Conservation (phyloP, 75 land plant genomes). For the Selaginella moellendorffii region DNA sequence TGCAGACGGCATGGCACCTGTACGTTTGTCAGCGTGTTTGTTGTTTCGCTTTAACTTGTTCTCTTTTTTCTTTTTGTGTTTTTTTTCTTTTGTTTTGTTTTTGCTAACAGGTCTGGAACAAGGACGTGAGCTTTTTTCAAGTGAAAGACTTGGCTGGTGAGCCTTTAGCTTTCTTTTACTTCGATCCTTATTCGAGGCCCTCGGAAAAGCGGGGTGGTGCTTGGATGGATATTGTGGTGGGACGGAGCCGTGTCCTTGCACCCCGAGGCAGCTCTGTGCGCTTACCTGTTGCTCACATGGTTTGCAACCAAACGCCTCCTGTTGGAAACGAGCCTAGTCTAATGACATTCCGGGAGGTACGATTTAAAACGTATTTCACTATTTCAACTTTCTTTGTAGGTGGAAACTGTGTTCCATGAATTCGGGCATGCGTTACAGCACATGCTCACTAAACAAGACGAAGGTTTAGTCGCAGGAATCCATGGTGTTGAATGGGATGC, state of each 20-base stretch:
- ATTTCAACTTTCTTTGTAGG: slow-evolving; percentile 28
- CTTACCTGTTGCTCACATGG: slow-evolving; percentile 85
- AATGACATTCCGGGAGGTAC: slow-evolving; percentile 90
- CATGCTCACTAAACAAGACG: slow-evolving; percentile 85
- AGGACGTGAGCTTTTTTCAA: slow-evolving; percentile 57
- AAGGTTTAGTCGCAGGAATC: slow-evolving; percentile 73
- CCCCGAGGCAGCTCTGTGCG: slow-evolving; percentile 40
- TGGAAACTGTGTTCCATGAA: slow-evolving; percentile 91
- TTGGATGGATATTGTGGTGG: slow-evolving; percentile 90
- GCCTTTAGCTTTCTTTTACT: slow-evolving; percentile 71
- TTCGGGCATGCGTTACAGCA: slow-evolving; percentile 96
- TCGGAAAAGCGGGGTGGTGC: slow-evolving; percentile 91
- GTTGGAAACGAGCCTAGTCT: slow-evolving; percentile 82
- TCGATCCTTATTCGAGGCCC: slow-evolving; percentile 92
- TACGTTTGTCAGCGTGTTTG: slow-evolving; percentile 13
- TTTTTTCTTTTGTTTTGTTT: no score
- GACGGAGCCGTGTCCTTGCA: slow-evolving; percentile 59
- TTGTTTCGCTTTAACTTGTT: no score
- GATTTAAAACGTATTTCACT: neutral
- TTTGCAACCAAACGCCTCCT: slow-evolving; percentile 91
- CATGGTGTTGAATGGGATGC: slow-evolving; percentile 93
- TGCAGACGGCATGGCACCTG: slow-evolving; percentile 82
- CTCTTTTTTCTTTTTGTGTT: no score
- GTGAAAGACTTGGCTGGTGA: slow-evolving; percentile 53
- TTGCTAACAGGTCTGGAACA: slow-evolving; percentile 77